Conservation (phyloP, 176 grass and related monocot genomes). For the Thalia dealbata region DNA sequence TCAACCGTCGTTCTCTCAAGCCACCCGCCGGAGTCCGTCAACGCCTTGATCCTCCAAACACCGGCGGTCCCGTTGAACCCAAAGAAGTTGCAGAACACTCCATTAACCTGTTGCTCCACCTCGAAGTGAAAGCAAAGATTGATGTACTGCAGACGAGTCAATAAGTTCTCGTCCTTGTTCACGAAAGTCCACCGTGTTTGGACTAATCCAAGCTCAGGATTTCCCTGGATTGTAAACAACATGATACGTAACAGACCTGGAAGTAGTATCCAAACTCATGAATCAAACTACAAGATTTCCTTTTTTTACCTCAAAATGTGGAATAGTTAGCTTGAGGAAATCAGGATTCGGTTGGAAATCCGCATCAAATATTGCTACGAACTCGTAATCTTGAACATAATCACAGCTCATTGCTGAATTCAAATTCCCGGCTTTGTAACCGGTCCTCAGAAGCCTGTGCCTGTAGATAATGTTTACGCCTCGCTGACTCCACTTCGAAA, state of each 20-base stretch:
- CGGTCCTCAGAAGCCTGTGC: conserved; percentile 62
- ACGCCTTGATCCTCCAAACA: conserved; percentile 89
- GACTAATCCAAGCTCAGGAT: conserved; percentile 75
- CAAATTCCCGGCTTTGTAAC: conserved; percentile 95
- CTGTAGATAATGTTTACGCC: conserved; percentile 85
- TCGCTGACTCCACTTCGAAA: conserved; percentile 67
- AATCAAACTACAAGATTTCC: background rate
- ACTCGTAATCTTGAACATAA: conserved; percentile 76
- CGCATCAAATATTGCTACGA: conserved; percentile 90
- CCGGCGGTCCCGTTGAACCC: conserved; percentile 96
- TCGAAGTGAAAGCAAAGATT: conserved; percentile 99
- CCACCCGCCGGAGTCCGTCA: conserved; percentile 92
- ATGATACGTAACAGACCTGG: background rate
- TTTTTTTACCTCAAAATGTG: conserved; percentile 74
- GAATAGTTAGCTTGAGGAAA: conserved; percentile 89
- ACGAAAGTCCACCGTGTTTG: conserved; percentile 95
- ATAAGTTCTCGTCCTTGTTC: conserved; percentile 89
- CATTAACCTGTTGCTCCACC: conserved; percentile 99
- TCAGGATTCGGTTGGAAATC: conserved; percentile 96
- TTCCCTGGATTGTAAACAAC: conserved; percentile 29
- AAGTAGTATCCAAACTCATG: background rate
- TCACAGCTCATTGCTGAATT: conserved; percentile 95
- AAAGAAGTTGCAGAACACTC: conserved; percentile 90
- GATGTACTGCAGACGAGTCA: conserved; percentile 95
- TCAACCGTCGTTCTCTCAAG: conserved; percentile 96